Percentiles rank a stretch among this genome's conserved stretches.
Conservation (phyloP, 2,329 filamentous ascomycete genomes). For the Cytospora leucostoma region DNA sequence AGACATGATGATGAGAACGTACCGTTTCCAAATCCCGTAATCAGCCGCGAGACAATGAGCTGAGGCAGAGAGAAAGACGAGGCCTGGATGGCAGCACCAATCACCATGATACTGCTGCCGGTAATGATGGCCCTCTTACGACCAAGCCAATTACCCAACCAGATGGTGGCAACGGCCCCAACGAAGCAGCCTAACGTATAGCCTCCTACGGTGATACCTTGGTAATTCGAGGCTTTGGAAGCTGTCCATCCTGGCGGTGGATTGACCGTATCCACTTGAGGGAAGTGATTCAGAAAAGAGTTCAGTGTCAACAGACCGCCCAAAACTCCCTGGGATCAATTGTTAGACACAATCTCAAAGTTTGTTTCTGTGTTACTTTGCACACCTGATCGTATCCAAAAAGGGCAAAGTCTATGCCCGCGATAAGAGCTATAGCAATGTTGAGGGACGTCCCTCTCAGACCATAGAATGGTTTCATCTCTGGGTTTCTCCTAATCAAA, state of each 20-base stretch:
- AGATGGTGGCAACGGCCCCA: constrained; percentile 27
- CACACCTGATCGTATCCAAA: constrained; percentile 28
- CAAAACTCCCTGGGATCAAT: constrained; percentile 11
- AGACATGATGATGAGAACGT: too few relatives aligned
- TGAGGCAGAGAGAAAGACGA: constrained; percentile 25
- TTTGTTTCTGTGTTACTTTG: neutral
- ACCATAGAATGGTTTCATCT: constrained; percentile 27
- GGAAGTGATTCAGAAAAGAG: constrained; percentile 25
- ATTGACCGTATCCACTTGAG: constrained; percentile 22
- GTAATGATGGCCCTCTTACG: constrained; percentile 25
- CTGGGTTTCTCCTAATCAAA: too few relatives aligned
- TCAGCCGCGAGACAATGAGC: constrained; percentile 25
- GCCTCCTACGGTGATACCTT: constrained; percentile 28
- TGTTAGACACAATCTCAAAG: neutral
- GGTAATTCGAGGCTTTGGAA: constrained; percentile 25
- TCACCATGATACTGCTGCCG: constrained; percentile 26
- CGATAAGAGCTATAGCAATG: constrained; percentile 27
- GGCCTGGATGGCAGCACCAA: constrained; percentile 26
- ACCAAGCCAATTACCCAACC: constrained; percentile 26
- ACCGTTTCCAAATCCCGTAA: constrained; percentile 26
- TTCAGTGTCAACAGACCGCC: constrained; percentile 19
- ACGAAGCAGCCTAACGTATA: constrained; percentile 29
- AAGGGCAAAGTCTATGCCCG: constrained; percentile 28
- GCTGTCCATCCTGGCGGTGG: constrained; percentile 23
- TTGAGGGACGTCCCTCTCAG: constrained; percentile 25